Percentiles rank a stretch among this genome's conserved stretches.
These are phyloP conservation scores for Pelargonium citronellum DNA, from an alignment of 441 rosid species.

Conservation along the genomic window DNA sequence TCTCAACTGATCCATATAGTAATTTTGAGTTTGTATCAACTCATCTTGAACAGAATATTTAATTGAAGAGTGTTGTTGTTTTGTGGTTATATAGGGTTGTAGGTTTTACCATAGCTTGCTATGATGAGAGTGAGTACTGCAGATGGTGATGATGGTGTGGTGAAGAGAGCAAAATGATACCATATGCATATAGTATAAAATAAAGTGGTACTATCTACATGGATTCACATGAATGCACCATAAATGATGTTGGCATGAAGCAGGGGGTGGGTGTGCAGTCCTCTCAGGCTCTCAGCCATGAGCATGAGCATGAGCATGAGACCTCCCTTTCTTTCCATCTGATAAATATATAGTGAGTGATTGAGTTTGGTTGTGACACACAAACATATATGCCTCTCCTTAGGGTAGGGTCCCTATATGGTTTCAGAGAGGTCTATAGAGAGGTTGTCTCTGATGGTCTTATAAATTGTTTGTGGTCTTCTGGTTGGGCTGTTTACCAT, in stretches of 20 bases:
- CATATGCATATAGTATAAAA: too few species aligned
- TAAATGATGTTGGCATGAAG: slow-evolving; percentile 10
- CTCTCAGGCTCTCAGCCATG: too few species aligned
- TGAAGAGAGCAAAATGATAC: too few species aligned
- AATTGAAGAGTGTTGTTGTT: too few species aligned
- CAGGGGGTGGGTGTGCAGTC: neutral
- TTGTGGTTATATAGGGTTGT: too few species aligned
- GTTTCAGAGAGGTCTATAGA: neutral
- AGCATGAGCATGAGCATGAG: too few species aligned
- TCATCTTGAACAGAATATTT: too few species aligned
- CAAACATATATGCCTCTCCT: slow-evolving; percentile 15
- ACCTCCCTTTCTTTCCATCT: too few species aligned
- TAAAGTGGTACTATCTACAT: neutral
- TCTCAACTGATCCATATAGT: too few species aligned
- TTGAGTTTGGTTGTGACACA: neutral
- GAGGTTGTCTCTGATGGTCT: slow-evolving; percentile 8
- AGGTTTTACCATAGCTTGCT: too few species aligned
- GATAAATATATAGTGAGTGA: neutral
- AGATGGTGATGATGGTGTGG: neutral
- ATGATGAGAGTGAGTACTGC: too few species aligned
- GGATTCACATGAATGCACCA: slow-evolving; percentile 9
- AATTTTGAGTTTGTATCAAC: too few species aligned
- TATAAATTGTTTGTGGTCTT: slow-evolving; percentile 19
- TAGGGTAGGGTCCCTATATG: slow-evolving; percentile 24
- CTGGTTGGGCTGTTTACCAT: slow-evolving; percentile 27